These are phyloP conservation scores for Phytophthora rubi DNA, from an alignment of 352 stramenopile species.

Conservation along the genomic window DNA sequence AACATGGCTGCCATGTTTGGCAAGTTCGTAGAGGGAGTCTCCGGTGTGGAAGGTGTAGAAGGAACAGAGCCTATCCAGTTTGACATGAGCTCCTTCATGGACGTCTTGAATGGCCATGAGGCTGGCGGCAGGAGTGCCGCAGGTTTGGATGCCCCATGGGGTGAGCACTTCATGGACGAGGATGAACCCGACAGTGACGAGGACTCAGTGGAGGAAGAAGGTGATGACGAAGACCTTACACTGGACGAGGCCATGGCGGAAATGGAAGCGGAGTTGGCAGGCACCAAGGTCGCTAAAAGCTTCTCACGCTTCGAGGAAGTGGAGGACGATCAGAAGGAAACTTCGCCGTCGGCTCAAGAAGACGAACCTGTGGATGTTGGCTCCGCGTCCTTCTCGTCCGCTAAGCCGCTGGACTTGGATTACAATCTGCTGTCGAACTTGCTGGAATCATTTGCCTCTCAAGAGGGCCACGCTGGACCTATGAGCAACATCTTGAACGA, in stretches of 20 bases:
- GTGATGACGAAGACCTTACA: conserved; percentile 43
- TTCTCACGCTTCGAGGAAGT: conserved; percentile 49
- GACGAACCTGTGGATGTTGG: conserved; percentile 16
- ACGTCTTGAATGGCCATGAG: conserved; percentile 52
- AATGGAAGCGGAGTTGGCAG: conserved; percentile 75
- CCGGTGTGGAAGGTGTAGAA: conserved; percentile 75
- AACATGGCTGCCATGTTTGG: conserved; percentile 79
- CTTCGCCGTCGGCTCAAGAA: conserved; percentile 4
- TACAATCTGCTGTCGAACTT: conserved; percentile 87
- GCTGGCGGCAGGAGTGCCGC: conserved; percentile 1
- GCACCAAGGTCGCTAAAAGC: conserved; percentile 63
- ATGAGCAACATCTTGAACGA: conserved; percentile 82
- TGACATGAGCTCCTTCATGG: conserved; percentile 74
- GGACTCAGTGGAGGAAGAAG: conserved; percentile 31
- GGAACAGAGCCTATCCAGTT: conserved; percentile 61
- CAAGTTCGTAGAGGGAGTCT: conserved; percentile 70
- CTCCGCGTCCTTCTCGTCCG: conserved; percentile 31
- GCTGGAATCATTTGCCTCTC: conserved; percentile 81
- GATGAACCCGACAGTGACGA: conserved; percentile 43
- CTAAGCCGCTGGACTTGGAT: conserved; percentile 75
- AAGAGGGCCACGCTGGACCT: conserved; percentile 73
- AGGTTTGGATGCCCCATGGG: conserved; percentile 26
- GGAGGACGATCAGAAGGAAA: conserved; percentile 17
- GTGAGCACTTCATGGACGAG: conserved; percentile 37
- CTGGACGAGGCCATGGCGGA: conserved; percentile 71